phyloP scores from a whole-genome alignment of 2,329 filamentous ascomycete species.

The Penicillium verrucosum region DNA sequence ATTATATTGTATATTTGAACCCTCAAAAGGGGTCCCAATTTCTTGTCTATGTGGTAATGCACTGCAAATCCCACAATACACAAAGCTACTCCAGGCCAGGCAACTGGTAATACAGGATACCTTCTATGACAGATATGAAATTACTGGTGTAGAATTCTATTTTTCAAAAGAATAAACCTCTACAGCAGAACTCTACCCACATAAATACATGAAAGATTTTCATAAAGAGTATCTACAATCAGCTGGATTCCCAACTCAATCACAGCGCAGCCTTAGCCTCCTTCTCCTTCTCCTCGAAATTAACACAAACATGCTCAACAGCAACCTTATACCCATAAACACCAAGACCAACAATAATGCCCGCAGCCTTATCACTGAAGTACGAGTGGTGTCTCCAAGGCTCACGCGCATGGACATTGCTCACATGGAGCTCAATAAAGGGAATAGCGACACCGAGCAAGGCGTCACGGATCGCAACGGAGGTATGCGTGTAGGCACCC shows the following conservation, averaged over 20 bases:
- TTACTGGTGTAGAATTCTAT: background rate
- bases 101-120: background rate
- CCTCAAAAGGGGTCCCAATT: background rate
- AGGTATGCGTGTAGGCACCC: slow-evolving; percentile 72
- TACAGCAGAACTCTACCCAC: background rate
- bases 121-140: background rate
- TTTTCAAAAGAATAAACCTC: background rate
- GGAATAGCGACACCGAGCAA: slow-evolving; percentile 66
- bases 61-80: too few relatives aligned
- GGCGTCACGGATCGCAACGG: slow-evolving; percentile 72
- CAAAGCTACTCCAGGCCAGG: background rate
- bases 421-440: slow-evolving; percentile 75
- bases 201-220: background rate
- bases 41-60: background rate
- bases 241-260: background rate
- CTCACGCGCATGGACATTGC: slow-evolving; percentile 71
- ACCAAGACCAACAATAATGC: slow-evolving; percentile 68
- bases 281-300: slow-evolving; percentile 35
- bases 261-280: slow-evolving; percentile 22
- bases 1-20: background rate
- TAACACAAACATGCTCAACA: slow-evolving; percentile 50
- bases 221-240: background rate
- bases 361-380: slow-evolving; percentile 71
- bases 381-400: slow-evolving; percentile 67
- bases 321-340: slow-evolving; percentile 61